Percentiles rank a stretch among this genome's conserved stretches.
These are phyloP conservation scores for Kodamaea sagamina DNA, from an alignment of 805 yeast species.

Conservation along the genomic window DNA sequence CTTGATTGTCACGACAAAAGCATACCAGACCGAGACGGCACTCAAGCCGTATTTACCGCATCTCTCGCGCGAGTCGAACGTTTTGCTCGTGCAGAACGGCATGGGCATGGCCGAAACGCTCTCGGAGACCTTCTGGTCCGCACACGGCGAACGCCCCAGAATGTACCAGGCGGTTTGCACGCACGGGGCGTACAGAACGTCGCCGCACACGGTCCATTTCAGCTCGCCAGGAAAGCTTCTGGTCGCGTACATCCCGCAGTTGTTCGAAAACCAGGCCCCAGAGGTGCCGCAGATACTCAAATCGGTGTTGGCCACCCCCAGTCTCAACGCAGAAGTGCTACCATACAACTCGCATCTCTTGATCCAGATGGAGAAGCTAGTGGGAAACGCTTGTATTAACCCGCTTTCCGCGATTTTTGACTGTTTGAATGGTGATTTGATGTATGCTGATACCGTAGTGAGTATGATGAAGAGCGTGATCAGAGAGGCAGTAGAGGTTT, in stretches of 20 bases:
- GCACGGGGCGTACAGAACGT: conserved; percentile 72
- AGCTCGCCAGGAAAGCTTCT: conserved; percentile 72
- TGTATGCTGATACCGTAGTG: conserved; percentile 36
- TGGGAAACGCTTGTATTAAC: conserved; percentile 81
- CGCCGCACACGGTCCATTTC: conserved; percentile 44
- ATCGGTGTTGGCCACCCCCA: conserved; percentile 23
- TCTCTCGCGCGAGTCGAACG: conserved; percentile 52
- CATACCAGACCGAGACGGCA: conserved; percentile 70
- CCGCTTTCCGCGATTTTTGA: conserved; percentile 78
- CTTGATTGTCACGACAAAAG: conserved; percentile 76
- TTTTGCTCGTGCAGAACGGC: conserved; percentile 82
- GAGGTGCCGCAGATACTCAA: conserved; percentile 23
- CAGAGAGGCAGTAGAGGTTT: conserved; percentile 45
- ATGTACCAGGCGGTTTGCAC: conserved; percentile 75
- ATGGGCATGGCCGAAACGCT: conserved; percentile 68
- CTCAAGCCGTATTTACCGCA: conserved; percentile 52
- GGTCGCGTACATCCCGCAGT: conserved; percentile 55
- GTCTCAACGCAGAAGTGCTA: conserved; percentile 29
- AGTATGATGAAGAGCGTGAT: conserved; percentile 44
- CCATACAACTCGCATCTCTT: conserved; percentile 50
- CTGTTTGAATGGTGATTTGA: conserved; percentile 75
- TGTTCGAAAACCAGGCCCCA: too few species aligned
- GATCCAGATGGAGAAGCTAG: conserved; percentile 69
- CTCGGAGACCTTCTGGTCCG: conserved; percentile 55
- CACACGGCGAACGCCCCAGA: conserved; percentile 48